Conservation (phyloP, 192 early-diverging fungal species). For the Funneliformis geosporum region DNA sequence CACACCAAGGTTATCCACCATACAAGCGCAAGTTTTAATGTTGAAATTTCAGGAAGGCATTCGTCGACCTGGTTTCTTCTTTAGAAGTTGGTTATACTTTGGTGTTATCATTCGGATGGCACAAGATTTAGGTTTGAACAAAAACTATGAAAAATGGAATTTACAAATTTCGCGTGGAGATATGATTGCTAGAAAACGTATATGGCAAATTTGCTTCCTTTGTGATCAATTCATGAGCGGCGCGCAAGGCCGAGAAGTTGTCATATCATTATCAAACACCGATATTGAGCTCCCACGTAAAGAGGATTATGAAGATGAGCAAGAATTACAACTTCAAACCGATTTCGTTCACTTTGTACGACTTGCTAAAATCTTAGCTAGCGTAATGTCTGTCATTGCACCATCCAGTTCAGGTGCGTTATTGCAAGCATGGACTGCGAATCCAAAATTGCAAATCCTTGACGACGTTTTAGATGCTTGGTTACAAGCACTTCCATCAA, state of each 20-base stretch:
- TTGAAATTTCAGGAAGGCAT: constrained; percentile 57
- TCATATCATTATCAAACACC: constrained; percentile 37
- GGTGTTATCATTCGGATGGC: constrained; percentile 72
- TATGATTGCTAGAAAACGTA: constrained; percentile 24
- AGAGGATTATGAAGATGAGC: constrained; percentile 23
- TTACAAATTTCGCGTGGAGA: constrained; percentile 11
- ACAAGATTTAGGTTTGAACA: constrained; percentile 71
- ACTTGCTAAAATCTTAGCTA: constrained; percentile 16
- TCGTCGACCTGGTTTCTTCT: constrained; percentile 48
- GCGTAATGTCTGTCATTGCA: constrained; percentile 19
- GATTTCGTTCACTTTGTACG: constrained; percentile 31
- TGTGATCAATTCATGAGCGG: constrained; percentile 42
- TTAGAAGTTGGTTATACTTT: constrained; percentile 52
- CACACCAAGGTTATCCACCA: constrained; percentile 51
- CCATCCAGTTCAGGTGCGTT: constrained; percentile 37
- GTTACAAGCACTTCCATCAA: constrained; percentile 40
- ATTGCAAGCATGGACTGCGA: constrained; percentile 40
- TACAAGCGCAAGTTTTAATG: constrained; percentile 53
- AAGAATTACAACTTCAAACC: constrained; percentile 28
- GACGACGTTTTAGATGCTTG: constrained; percentile 44
- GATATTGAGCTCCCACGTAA: constrained; percentile 31
- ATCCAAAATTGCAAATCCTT: constrained; percentile 43
- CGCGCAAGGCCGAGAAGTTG: constrained; percentile 27
- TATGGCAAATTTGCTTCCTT: constrained; percentile 33
- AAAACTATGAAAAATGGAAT: constrained; percentile 41